These are phyloP conservation scores for Conoideocrella luteorostrata DNA, from an alignment of 2,329 filamentous ascomycete species.

Conservation along the genomic window DNA sequence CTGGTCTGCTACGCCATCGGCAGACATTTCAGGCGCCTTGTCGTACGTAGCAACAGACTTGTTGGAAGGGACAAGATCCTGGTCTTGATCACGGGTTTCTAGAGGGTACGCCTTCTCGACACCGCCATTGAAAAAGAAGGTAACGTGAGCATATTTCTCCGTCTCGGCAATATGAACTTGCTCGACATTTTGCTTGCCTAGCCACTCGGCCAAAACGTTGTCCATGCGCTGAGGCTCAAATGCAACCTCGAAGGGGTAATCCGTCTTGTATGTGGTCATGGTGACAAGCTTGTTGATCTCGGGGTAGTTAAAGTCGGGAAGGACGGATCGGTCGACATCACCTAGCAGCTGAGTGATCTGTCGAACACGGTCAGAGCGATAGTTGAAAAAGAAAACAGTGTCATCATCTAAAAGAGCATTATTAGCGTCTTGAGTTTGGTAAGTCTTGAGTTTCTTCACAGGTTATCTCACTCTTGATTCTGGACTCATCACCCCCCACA, in stretches of 20 bases:
- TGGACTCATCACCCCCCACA: constrained; percentile 75
- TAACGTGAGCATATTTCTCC: constrained; percentile 98
- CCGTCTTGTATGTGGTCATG: constrained; percentile 97
- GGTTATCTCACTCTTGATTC: constrained; percentile 63
- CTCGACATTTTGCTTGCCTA: constrained; percentile 80
- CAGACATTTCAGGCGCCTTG: constrained; percentile 91
- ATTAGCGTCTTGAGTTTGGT: not conserved
- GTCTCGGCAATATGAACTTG: constrained; percentile 98
- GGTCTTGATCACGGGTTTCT: constrained; percentile 79
- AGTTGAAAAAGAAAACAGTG: constrained; percentile 99
- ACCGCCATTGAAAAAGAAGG: constrained; percentile 99
- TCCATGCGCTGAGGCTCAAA: constrained; percentile 95
- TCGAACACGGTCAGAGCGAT: constrained; percentile 93
- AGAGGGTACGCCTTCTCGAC: constrained; percentile 93
- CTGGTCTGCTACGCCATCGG: constrained; percentile 81
- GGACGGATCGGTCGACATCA: constrained; percentile 83
- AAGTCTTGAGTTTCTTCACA: constrained; percentile 12
- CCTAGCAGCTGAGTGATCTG: constrained; percentile 94
- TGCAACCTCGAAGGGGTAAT: constrained; percentile 86
- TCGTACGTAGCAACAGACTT: constrained; percentile 91
- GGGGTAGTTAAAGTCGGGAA: constrained; percentile 88
- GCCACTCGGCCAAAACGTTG: constrained; percentile 96
- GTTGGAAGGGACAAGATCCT: constrained; percentile 78
- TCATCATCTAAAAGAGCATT: constrained; percentile 60
- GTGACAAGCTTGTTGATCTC: constrained; percentile 80